A percentile compares a stretch with the other conserved stretches of the same genome.
Evolutionary conservation across 2,329 filamentous ascomycete species (phyloP).

Genomic region (Talaromyces sp.): DNA sequence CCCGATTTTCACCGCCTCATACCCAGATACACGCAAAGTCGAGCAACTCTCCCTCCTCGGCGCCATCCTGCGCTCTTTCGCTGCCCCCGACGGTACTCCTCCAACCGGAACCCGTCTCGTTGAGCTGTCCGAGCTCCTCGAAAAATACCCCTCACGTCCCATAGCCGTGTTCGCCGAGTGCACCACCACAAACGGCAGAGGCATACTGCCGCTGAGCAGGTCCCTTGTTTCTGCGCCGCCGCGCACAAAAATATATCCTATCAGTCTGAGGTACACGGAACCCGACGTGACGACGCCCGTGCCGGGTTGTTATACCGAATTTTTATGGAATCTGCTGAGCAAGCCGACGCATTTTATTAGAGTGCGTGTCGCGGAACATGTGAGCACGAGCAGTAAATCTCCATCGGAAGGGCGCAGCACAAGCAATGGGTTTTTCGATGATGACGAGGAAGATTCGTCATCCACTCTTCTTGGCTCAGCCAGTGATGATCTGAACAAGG

Average conservation of each 20-base stretch:
- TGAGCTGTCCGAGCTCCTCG: conserved; percentile 59
- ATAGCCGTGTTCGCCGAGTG: conserved; percentile 90
- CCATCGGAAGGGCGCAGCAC: conserved; percentile 34
- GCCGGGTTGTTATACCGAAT: conserved; percentile 65
- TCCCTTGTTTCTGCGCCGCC: conserved; percentile 61
- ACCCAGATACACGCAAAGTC: conserved; percentile 68
- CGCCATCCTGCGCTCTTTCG: conserved; percentile 70
- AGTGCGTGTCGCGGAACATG: conserved; percentile 78
- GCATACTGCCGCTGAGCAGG: conserved; percentile 77
- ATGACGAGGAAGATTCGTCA: not conserved
- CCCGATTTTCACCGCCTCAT: conserved; percentile 85
- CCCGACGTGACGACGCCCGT: conserved; percentile 87
- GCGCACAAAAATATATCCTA: conserved; percentile 75
- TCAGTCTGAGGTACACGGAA: conserved; percentile 84
- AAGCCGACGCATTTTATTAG: conserved; percentile 83
- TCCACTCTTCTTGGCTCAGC: conserved; percentile 1
- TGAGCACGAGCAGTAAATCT: conserved; percentile 31
- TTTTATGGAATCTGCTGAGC: conserved; percentile 81
- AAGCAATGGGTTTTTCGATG: conserved; percentile 19
- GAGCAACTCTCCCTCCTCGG: conserved; percentile 70
- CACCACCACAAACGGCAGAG: conserved; percentile 88
- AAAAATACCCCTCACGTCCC: conserved; percentile 65
- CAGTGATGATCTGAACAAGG: conserved; percentile 30
- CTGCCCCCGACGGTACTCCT: conserved; percentile 49
- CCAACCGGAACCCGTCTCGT: conserved; percentile 49